Evolutionary conservation across 176 grass and related monocot genomes (phyloP), one percentile per base, ranked within the genome.

Genomic region (Eragrostis nindensis): DNA sequence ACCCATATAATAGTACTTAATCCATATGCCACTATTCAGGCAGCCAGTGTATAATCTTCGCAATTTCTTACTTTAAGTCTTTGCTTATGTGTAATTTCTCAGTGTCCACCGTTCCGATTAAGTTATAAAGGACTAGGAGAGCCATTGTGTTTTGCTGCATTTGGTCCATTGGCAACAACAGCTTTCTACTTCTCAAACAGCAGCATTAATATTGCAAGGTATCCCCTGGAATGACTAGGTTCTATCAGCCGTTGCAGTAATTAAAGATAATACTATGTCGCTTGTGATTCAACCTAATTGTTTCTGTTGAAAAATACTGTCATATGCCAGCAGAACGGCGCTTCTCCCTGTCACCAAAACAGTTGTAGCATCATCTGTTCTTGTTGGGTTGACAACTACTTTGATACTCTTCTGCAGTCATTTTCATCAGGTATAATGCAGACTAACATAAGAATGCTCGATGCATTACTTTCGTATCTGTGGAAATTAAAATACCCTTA

Each of bases 331-430:
- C 45, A 56, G 90, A 78, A 59, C 66, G 36, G 66, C 47, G 12
- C 60, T 79, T 64, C 95, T 97, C 32, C 89, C 87, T 80, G 68
- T 94, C 64, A 89, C 53, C 18, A 75, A 66, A 73, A 91, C 88
- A 78, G 83, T 94, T 68, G 53, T 98, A 66, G 81, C 83, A 45
- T 89, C 92, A 77, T 98, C 95, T 11, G 25, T 98, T 63, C 90
- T 98, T 71, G 92, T 98, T 72, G 95, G 95, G 50, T 77, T 98
- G 66, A 98, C 92, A 54, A 98, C 92, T n/a, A 94, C 95, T 12
- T 49, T 94, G 80, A 92, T 98, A 89, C 90, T 98, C 83, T 98
- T 98, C 82, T 98, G 95, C 92, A 94, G 92, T 73, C 95, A 98
- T 82, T 98, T 98, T 71, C 95, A 98, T 54, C 95, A 98, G 90